phyloP scores from a whole-genome alignment of 2,329 filamentous ascomycete species.

The Moelleriella libera region DNA sequence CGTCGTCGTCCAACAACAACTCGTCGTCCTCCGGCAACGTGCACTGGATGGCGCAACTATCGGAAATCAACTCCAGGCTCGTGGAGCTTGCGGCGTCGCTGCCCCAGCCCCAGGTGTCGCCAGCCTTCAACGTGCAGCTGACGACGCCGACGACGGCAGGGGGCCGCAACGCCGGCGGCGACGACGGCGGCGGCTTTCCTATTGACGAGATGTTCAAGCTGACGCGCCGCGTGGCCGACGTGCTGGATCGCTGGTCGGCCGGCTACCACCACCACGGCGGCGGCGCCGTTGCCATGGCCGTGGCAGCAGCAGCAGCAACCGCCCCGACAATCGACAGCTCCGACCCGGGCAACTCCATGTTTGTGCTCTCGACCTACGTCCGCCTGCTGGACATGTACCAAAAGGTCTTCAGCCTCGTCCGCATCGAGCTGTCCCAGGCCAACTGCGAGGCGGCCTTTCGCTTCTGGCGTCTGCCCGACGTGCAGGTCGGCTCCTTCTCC shows the following conservation, averaged over 20 bases:
- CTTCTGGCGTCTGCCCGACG: slow-evolving; percentile 25
- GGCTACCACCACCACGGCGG: slow-evolving; percentile 2
- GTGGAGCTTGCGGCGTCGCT: slow-evolving; percentile 21
- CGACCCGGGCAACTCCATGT: slow-evolving; percentile 22
- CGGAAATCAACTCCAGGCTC: slow-evolving; percentile 21
- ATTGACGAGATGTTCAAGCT: slow-evolving; percentile 26
- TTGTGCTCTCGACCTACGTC: slow-evolving; percentile 24
- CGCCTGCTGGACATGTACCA: slow-evolving; percentile 26
- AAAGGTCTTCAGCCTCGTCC: slow-evolving; percentile 21
- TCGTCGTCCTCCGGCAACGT: slow-evolving; percentile 9
- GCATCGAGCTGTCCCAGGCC: slow-evolving; percentile 15
- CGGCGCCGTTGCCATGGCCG: neutral
- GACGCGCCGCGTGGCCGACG: slow-evolving; percentile 20
- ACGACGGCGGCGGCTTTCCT: slow-evolving; percentile 16
- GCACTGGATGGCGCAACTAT: slow-evolving; percentile 25
- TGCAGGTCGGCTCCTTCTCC: slow-evolving; percentile 24
- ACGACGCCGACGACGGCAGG: slow-evolving; percentile 1
- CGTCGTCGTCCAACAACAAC: neutral
- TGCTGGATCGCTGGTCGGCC: slow-evolving; percentile 14
- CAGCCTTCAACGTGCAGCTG: slow-evolving; percentile 7
- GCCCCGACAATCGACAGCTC: slow-evolving; percentile 8
- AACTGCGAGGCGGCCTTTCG: slow-evolving; percentile 14
- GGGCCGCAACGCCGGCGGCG: slow-evolving; percentile 6
- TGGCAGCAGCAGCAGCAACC: too few relatives aligned
- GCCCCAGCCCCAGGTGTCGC: slow-evolving; percentile 12